Evolutionary conservation across 2,329 filamentous ascomycete genomes (phyloP), one percentile per base, ranked within the genome.

Genomic region (Endocalyx cinctus): DNA sequence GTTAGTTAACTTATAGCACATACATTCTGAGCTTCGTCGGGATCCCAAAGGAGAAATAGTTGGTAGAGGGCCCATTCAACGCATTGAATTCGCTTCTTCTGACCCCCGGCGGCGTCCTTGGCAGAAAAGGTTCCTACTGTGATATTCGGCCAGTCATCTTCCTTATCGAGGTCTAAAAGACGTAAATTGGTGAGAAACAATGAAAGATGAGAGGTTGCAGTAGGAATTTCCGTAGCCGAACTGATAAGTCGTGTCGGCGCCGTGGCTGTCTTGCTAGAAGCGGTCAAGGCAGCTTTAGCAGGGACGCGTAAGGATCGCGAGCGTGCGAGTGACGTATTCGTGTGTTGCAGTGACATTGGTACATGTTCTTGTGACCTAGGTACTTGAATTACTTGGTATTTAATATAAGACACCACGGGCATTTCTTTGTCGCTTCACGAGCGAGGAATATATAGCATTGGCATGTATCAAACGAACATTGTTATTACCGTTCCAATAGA

Each of bases 61-160:
- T 86, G 82, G 59, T 84, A 95, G n/a, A 97, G 67, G 1, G 83
- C 79, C 87, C 90, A 97, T 66, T 98, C 92, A 23, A 89, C 78
- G 39, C 79, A 79, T 48, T 85, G 79, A 23, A 94, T 80, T 33
- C 90, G 78, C 58, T 82, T 83, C 62, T 90, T 92, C 59, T 90
- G 84, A 33, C 84, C 84, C 42, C 82, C 79, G 0, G 73, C 71
- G 4, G 72, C 73, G 49, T 85, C 75, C 37, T 72, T 79, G 4
- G 71, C 67, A 4, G 77, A 76, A 54, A 97, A 87, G 3, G 83
- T 84, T 31, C 81, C 70, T 0, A 70, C 55, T 1, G 76, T 79
- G 36, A 96, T 84, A 13, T 64, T 71, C 0, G 90, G 90, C 85
- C 89, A 96, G 61, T 94, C 87, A 1, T 77, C 67, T 1, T 72